Evolutionary conservation across 345 rosid species (phyloP).

Genomic region (Cardamine occulta): DNA sequence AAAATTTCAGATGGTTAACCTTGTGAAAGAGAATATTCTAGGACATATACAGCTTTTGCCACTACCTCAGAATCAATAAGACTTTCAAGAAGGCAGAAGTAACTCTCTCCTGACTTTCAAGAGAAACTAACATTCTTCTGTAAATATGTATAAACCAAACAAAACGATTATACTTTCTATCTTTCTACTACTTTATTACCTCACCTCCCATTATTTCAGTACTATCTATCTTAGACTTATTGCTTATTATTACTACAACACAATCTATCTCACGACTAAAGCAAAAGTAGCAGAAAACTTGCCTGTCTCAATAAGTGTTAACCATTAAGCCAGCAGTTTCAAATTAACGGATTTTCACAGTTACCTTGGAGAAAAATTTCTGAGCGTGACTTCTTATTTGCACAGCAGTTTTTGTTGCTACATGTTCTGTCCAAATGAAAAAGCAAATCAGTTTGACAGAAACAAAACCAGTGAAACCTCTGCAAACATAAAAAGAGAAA

Average conservation of each 20-base stretch:
- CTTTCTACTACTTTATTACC: background rate
- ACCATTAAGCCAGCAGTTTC: slow-evolving; percentile 13
- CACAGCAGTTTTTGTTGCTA: slow-evolving; percentile 90
- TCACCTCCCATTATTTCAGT: background rate
- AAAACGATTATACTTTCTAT: background rate
- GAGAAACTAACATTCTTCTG: slow-evolving; percentile 8
- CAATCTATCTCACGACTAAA: background rate
- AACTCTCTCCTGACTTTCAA: slow-evolving; percentile 2
- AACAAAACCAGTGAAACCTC: background rate
- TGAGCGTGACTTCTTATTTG: slow-evolving; percentile 99
- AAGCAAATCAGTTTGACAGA: slow-evolving; percentile 18
- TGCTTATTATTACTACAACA: background rate
- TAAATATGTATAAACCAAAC: slow-evolving; percentile 6
- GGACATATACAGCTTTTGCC: background rate
- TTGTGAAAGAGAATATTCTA: background rate
- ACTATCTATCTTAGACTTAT: background rate
- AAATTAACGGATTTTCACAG: background rate
- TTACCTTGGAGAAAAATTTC: slow-evolving; percentile 91
- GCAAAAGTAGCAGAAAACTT: slow-evolving; percentile 14
- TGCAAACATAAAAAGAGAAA: background rate
- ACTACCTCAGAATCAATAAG: slow-evolving; percentile 22
- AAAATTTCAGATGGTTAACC: background rate
- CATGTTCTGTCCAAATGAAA: slow-evolving; percentile 60
- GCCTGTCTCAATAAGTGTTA: slow-evolving; percentile 18
- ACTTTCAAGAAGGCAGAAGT: slow-evolving; percentile 5